Percentiles rank a stretch among this genome's conserved stretches.
phyloP scores from a whole-genome alignment of 2,329 filamentous ascomycete species.

The Westerdykella ornata region DNA sequence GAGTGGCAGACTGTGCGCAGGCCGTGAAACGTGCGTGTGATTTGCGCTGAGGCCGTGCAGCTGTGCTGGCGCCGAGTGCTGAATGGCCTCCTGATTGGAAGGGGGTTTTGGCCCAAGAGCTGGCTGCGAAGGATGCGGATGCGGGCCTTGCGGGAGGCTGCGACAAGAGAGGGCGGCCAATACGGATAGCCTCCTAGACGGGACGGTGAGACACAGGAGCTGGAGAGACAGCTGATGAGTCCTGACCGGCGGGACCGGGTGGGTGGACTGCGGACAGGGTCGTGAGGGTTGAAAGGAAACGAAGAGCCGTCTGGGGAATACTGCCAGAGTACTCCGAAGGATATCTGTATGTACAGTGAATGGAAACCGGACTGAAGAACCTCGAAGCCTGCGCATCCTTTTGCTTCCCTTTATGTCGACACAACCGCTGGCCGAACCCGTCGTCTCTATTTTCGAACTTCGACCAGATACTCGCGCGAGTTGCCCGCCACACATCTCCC shows the following conservation, averaged over 20 bases:
- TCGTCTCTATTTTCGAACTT: constrained; percentile 25
- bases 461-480: constrained; percentile 29
- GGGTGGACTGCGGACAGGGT: constrained; percentile 12
- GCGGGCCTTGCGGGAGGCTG: constrained; percentile 19
- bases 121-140: constrained; percentile 20
- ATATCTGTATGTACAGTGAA: constrained; percentile 17
- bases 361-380: constrained; percentile 18
- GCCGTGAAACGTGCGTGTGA: constrained; percentile 33
- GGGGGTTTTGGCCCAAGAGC: constrained; percentile 17
- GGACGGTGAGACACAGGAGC: neutral
- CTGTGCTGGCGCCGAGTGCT: constrained; percentile 12
- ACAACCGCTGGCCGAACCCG: constrained; percentile 25
- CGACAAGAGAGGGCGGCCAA: constrained; percentile 3
- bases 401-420: no score
- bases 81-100: constrained; percentile 25
- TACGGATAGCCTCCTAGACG: neutral
- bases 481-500: constrained; percentile 28
- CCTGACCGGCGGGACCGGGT: constrained; percentile 14
- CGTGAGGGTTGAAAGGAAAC: constrained; percentile 14
- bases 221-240: constrained; percentile 12
- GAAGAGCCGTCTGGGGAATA: constrained; percentile 10
- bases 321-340: neutral
- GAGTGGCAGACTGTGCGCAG: constrained; percentile 10
- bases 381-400: constrained; percentile 24
- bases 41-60: constrained; percentile 34